phyloP scores from a whole-genome alignment of 192 early-diverging fungal species.

The Rhizoclosmatium sp. region DNA sequence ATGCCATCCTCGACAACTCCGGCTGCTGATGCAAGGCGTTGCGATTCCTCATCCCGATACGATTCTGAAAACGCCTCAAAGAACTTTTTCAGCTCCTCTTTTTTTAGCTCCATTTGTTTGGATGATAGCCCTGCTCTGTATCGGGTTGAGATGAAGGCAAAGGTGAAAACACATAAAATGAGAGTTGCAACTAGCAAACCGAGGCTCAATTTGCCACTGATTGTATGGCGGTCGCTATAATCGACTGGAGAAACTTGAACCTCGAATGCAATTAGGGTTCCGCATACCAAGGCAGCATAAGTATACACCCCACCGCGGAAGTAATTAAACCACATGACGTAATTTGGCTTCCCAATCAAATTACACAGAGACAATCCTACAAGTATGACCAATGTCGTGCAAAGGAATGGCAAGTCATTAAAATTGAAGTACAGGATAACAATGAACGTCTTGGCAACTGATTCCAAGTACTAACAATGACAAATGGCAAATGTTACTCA shows the following conservation, averaged over 20 bases:
- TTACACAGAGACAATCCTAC: background rate
- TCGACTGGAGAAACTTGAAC: background rate
- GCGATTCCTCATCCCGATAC: background rate
- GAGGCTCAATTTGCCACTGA: background rate
- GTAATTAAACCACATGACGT: slow-evolving; percentile 7
- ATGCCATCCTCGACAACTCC: background rate
- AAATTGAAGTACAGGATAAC: slow-evolving; percentile 21
- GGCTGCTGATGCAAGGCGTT: background rate
- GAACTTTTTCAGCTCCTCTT: slow-evolving; percentile 22
- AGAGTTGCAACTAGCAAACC: background rate
- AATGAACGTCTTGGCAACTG: slow-evolving; percentile 7
- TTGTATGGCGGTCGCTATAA: background rate
- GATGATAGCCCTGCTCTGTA: slow-evolving; percentile 1
- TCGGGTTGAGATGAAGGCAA: background rate
- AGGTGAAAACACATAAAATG: background rate
- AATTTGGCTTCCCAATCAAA: slow-evolving; percentile 16
- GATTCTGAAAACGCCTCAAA: slow-evolving; percentile 12
- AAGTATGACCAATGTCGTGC: background rate
- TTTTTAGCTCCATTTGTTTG: background rate
- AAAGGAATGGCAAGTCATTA: background rate
- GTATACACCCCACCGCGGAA: slow-evolving; percentile 1
- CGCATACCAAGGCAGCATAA: background rate
- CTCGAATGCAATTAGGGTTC: background rate
- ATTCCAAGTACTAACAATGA: background rate
- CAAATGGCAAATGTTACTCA: too few relatives aligned